Percentiles rank a stretch among this genome's conserved stretches.
These are phyloP conservation scores for Fusarium sp. DNA, from an alignment of 2,329 filamentous ascomycete species.

Conservation along the genomic window DNA sequence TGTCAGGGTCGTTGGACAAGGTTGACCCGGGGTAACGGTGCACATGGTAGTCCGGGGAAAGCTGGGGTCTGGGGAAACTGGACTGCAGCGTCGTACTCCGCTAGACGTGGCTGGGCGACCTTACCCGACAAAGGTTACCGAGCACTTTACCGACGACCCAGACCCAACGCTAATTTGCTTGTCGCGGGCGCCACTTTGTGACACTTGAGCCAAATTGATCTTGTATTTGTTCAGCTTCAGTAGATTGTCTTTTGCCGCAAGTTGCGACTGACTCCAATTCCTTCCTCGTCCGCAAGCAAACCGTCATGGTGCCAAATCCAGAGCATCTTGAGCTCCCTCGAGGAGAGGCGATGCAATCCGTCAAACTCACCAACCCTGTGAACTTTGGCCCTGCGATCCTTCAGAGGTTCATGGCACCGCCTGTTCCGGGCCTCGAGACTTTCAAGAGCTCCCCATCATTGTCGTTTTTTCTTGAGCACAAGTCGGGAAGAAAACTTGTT, in stretches of 20 bases:
- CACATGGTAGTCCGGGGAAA: background rate
- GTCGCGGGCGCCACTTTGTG: background rate
- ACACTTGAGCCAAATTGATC: slow-evolving; percentile 1
- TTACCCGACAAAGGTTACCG: slow-evolving; percentile 28
- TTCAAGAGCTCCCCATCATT: slow-evolving; percentile 50
- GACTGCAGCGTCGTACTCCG: background rate
- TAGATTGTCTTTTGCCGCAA: background rate
- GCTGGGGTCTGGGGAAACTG: slow-evolving; percentile 5
- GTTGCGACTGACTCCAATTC: background rate
- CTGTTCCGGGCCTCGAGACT: slow-evolving; percentile 54
- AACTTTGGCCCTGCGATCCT: slow-evolving; percentile 58
- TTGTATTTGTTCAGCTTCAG: background rate
- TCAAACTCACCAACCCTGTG: slow-evolving; percentile 57
- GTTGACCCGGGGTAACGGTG: slow-evolving; percentile 19
- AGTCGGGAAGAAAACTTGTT: slow-evolving; percentile 49
- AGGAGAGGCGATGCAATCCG: slow-evolving; percentile 31
- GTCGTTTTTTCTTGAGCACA: slow-evolving; percentile 51
- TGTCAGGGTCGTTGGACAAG: slow-evolving; percentile 16
- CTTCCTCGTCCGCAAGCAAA: no score
- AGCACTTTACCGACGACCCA: slow-evolving; percentile 13
- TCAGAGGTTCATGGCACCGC: slow-evolving; percentile 57
- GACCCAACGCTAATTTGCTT: slow-evolving; percentile 8
- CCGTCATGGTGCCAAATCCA: background rate
- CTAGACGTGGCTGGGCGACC: slow-evolving; percentile 10
- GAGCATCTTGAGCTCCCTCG: slow-evolving; percentile 16